Evolutionary conservation across 108 stramenopile species (phyloP).

Genomic region (Poteriospumella lacustris): DNA sequence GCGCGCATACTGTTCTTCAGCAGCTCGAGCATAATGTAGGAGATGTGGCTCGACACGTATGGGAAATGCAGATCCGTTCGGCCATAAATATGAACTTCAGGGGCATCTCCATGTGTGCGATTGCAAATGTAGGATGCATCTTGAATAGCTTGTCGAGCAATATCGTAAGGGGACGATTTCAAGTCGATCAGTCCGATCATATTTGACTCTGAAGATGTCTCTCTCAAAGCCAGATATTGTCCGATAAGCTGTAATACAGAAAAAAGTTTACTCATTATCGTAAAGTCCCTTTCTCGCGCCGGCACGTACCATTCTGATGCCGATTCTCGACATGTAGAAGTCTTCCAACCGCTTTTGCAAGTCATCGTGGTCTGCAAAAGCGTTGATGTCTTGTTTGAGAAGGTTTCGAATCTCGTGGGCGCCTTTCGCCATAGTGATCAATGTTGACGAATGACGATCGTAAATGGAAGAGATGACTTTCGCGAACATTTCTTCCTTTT

Average conservation of each 20-base stretch:
- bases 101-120: conserved; percentile 82
- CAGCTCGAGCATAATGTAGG: conserved; percentile 88
- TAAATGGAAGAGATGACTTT: conserved; percentile 76
- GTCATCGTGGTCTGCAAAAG: not conserved
- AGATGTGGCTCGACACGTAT: conserved; percentile 85
- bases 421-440: conserved; percentile 91
- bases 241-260: conserved; percentile 66
- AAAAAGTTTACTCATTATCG: not conserved
- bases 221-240: conserved; percentile 45
- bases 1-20: conserved; percentile 92
- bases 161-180: conserved; percentile 72
- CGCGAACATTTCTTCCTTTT: conserved; percentile 71
- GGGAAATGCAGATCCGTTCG: conserved; percentile 75
- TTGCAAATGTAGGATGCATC: conserved; percentile 95
- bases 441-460: conserved; percentile 77
- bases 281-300: not conserved
- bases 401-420: conserved; percentile 88
- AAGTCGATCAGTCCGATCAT: conserved; percentile 66
- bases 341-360: conserved; percentile 55
- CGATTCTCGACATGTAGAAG: conserved; percentile 92
- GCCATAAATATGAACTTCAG: conserved; percentile 82
- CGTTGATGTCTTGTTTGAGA: conserved; percentile 39
- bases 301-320: conserved; percentile 71
- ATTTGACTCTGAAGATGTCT: not conserved
- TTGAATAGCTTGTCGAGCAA: conserved; percentile 86